Conservation (phyloP, 1,139 yeast genomes). For the Hansenula lynferdii region DNA sequence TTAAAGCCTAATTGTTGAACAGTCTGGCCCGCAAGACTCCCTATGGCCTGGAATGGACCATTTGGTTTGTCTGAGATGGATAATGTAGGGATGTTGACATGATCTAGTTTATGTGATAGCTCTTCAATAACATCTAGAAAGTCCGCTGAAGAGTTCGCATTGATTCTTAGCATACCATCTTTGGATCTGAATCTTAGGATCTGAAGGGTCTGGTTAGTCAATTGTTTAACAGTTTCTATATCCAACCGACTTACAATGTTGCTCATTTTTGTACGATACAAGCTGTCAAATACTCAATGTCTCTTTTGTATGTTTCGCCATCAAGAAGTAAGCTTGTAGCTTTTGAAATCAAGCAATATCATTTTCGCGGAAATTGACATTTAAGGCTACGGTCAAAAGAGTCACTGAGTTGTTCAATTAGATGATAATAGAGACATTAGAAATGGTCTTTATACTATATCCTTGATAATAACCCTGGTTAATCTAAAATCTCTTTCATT, state of each 20-base stretch:
- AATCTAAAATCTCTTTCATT: no score
- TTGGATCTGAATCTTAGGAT: conserved; percentile 76
- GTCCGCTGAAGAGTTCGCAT: conserved; percentile 41
- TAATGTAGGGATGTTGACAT: conserved; percentile 27
- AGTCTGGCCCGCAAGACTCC: conserved; percentile 39
- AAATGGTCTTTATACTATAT: no score
- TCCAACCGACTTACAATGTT: conserved; percentile 1
- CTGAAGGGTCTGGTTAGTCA: conserved; percentile 3
- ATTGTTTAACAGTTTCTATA: neutral
- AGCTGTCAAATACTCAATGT: no score
- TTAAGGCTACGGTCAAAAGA: no score
- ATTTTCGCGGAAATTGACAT: no score
- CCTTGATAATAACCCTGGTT: no score
- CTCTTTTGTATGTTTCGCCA: no score
- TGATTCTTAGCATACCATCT: conserved; percentile 75
- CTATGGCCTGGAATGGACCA: conserved; percentile 41
- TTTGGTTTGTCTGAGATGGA: conserved; percentile 44
- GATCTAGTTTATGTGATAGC: conserved; percentile 23
- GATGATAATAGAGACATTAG: no score
- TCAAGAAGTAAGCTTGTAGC: no score
- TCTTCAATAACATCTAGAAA: conserved; percentile 47
- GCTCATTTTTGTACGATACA: neutral
- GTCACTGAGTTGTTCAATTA: no score
- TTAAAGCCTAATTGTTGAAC: conserved; percentile 50
- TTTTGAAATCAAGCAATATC: no score